Evolutionary conservation across 2,329 filamentous ascomycete species (phyloP).

Genomic region (Sporothrix schenckii): DNA sequence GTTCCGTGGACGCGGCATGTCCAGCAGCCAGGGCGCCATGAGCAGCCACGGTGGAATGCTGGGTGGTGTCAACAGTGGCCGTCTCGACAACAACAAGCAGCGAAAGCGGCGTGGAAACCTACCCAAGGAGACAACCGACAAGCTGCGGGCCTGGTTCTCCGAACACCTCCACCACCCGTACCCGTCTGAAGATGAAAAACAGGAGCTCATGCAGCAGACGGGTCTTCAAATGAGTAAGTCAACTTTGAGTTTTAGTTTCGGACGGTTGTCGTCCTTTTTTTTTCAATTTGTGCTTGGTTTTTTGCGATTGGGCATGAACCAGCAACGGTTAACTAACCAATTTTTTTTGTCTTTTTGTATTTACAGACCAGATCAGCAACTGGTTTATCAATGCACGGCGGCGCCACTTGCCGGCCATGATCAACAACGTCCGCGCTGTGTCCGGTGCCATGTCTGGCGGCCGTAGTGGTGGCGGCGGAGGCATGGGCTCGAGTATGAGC

Average conservation of each 20-base stretch:
- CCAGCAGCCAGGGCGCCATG: conserved; percentile 33
- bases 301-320: conserved; percentile 19
- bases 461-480: background rate
- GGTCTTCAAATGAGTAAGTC: conserved; percentile 74
- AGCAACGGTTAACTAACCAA: conserved; percentile 27
- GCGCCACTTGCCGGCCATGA: conserved; percentile 64
- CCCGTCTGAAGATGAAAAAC: conserved; percentile 85
- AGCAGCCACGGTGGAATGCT: background rate
- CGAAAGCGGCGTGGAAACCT: conserved; percentile 77
- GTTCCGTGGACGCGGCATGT: conserved; percentile 41
- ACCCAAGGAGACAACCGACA: conserved; percentile 86
- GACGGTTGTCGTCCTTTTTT: too few species aligned
- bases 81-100: conserved; percentile 52
- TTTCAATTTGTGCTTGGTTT: background rate
- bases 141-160: conserved; percentile 77
- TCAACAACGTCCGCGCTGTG: conserved; percentile 48
- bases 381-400: conserved; percentile 80
- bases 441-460: conserved; percentile 3
- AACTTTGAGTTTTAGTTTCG: conserved; percentile 23
- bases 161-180: conserved; percentile 80
- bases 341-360: background rate
- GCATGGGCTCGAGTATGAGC: background rate
- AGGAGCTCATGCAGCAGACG: conserved; percentile 75
- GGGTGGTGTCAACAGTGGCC: conserved; percentile 27
- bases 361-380: conserved; percentile 69